Evolutionary conservation across 2,329 filamentous ascomycete genomes (phyloP).

Genomic region (Xylaria sp.): DNA sequence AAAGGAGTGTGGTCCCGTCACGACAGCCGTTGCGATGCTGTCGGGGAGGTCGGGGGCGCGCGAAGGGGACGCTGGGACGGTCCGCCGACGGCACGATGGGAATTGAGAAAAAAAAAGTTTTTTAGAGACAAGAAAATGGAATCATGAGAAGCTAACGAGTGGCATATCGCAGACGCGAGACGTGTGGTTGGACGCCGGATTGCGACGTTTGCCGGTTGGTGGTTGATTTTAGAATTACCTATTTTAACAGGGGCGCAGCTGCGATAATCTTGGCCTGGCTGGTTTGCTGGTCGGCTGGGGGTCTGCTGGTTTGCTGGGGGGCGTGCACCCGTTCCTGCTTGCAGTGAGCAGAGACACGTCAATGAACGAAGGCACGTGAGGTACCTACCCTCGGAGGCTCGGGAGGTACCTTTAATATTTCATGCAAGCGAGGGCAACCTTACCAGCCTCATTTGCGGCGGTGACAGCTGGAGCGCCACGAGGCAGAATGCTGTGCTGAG

Average conservation of each 20-base stretch:
- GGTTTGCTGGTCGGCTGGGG: background rate
- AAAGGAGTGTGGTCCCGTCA: constrained; percentile 9
- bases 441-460: background rate
- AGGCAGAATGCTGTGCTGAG: too few relatives aligned
- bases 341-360: background rate
- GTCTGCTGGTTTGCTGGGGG: background rate
- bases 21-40: constrained; percentile 1
- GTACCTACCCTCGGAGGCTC: too few relatives aligned
- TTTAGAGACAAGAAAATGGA: constrained; percentile 11
- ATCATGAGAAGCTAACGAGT: constrained; percentile 9
- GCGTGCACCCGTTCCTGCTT: background rate
- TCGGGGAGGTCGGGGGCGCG: constrained; percentile 1
- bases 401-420: background rate
- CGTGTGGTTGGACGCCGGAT: constrained; percentile 11
- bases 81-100: background rate
- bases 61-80: constrained; percentile 3
- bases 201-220: constrained; percentile 10
- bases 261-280: constrained; percentile 1
- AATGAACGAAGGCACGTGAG: background rate
- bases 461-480: background rate
- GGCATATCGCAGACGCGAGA: constrained; percentile 17
- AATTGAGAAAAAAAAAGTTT: background rate
- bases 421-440: background rate
- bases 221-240: constrained; percentile 12
- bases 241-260: background rate